These are phyloP conservation scores for Ustulina deusta DNA, from an alignment of 2,329 filamentous ascomycete genomes.

Conservation along the genomic window DNA sequence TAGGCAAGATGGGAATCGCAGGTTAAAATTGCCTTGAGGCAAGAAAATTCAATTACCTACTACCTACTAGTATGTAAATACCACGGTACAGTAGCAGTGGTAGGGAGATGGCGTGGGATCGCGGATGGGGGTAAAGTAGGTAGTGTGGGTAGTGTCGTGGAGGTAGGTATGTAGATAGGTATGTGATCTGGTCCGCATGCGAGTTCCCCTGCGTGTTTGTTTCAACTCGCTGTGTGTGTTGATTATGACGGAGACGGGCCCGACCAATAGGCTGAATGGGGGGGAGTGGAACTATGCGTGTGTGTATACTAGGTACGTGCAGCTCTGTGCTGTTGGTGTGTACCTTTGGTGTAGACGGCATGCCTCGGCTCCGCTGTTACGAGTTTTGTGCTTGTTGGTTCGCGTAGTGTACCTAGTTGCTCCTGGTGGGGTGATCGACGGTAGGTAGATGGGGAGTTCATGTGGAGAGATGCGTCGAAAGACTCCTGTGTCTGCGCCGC, in stretches of 20 bases:
- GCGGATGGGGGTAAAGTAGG: not conserved
- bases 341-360: not conserved
- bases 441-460: too few species aligned
- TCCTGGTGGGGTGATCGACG: too few species aligned
- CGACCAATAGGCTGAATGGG: slow-evolving; percentile 11
- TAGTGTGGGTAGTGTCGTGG: not conserved
- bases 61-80: too few species aligned
- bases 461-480: too few species aligned
- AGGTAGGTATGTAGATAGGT: too few species aligned
- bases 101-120: not conserved
- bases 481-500: too few species aligned
- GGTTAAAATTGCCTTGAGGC: too few species aligned
- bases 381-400: not conserved
- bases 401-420: too few species aligned
- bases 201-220: slow-evolving; percentile 8
- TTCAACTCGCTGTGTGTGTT: slow-evolving; percentile 6
- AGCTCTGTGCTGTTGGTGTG: not conserved
- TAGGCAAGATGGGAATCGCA: too few species aligned
- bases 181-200: not conserved
- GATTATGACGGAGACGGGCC: not conserved
- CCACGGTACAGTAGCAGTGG: too few species aligned
- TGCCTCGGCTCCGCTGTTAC: not conserved
- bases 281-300: not conserved
- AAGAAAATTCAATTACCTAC: not conserved
- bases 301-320: not conserved